These are phyloP conservation scores for Phytophthora sp. DNA, from an alignment of 352 stramenopile species.

Conservation along the genomic window DNA sequence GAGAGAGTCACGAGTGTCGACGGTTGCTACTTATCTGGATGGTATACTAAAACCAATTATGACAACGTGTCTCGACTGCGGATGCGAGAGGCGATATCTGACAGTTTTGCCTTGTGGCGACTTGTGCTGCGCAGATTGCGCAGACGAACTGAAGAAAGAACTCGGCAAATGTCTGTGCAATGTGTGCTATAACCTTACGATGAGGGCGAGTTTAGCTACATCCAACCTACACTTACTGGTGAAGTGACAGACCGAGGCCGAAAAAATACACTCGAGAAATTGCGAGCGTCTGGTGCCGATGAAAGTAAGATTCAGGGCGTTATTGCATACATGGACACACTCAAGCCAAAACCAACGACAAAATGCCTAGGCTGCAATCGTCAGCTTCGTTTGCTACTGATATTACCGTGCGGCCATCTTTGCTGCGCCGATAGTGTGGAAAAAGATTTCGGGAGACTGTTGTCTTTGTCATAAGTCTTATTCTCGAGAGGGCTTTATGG, in stretches of 20 bases:
- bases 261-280: constrained; percentile 55
- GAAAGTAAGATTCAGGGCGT: constrained; percentile 27
- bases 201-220: constrained; percentile 22
- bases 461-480: constrained; percentile 45
- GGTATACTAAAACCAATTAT: constrained; percentile 26
- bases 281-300: constrained; percentile 33
- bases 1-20: constrained; percentile 23
- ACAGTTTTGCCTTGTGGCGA: constrained; percentile 92
- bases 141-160: constrained; percentile 53
- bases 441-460: constrained; percentile 51
- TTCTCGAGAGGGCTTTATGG: constrained; percentile 87
- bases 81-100: constrained; percentile 69
- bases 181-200: constrained; percentile 18
- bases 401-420: constrained; percentile 91
- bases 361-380: constrained; percentile 80
- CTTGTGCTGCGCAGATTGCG: constrained; percentile 91
- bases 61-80: constrained; percentile 74
- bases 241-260: constrained; percentile 20
- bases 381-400: constrained; percentile 79
- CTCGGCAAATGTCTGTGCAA: constrained; percentile 4
- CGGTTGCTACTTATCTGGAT: constrained; percentile 49
- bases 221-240: constrained; percentile 25
- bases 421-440: constrained; percentile 92
- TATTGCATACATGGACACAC: constrained; percentile 53
- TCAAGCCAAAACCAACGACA: constrained; percentile 33